These are phyloP conservation scores for Solanum medicagineum DNA, from an alignment of 257 asterid genomes.

Conservation along the genomic window DNA sequence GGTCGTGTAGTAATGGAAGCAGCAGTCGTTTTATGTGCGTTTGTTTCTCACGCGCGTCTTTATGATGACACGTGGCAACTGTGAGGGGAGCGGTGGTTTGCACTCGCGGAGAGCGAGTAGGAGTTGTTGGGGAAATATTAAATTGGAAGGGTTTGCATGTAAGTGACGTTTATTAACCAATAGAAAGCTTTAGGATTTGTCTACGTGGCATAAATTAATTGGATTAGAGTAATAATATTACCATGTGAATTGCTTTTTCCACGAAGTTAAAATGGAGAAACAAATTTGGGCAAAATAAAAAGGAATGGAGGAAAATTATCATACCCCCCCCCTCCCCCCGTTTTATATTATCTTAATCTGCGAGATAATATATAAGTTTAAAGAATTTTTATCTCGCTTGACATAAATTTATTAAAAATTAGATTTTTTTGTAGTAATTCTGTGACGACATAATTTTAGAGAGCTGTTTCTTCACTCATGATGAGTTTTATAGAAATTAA, in stretches of 20 bases:
- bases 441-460: too few species aligned
- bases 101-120: background rate
- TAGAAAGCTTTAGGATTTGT: background rate
- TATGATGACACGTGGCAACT: background rate
- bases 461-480: too few species aligned
- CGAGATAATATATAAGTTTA: too few species aligned
- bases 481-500: too few species aligned
- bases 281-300: too few species aligned
- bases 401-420: too few species aligned
- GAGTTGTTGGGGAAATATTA: background rate
- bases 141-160: background rate
- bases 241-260: background rate
- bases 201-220: background rate
- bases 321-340: too few species aligned
- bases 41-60: fast-evolving
- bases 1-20: background rate
- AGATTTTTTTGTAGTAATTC: too few species aligned
- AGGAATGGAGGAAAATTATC: too few species aligned
- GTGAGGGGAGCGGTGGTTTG: background rate
- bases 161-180: slow-evolving; percentile 8
- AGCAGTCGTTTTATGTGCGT: background rate
- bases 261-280: background rate
- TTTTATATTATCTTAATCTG: too few species aligned
- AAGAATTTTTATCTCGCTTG: too few species aligned
- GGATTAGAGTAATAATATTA: background rate